Percentiles rank a stretch among this genome's conserved stretches.
Evolutionary conservation across 176 grass and related monocot genomes (phyloP).

Genomic region (Typha latifolia): DNA sequence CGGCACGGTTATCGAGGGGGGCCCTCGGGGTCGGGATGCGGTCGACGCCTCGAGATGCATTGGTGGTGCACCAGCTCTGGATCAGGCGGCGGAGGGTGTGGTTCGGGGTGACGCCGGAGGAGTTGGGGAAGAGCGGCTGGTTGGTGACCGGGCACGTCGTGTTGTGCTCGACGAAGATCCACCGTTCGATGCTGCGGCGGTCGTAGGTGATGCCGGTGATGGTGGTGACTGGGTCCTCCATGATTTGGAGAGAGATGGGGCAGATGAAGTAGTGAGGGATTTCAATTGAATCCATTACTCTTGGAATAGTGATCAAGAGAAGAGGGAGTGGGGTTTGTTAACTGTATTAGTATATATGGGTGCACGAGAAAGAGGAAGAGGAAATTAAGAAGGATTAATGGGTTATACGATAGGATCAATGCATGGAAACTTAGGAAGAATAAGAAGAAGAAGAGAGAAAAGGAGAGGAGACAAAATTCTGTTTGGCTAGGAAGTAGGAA

Average conservation of each 20-base stretch:
- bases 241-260: constrained; percentile 49
- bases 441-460: too few species aligned
- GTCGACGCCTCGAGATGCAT: neutral
- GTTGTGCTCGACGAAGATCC: constrained; percentile 41
- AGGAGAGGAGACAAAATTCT: too few species aligned
- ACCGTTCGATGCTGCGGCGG: constrained; percentile 47
- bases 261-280: constrained; percentile 38
- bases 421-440: too few species aligned
- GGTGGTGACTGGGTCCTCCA: constrained; percentile 52
- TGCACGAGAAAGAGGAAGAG: too few species aligned
- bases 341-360: too few species aligned
- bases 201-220: constrained; percentile 64
- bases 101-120: constrained; percentile 45
- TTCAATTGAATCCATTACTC: neutral
- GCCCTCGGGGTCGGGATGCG: too few species aligned
- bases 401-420: too few species aligned
- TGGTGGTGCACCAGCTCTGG: constrained; percentile 17
- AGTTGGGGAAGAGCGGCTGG: constrained; percentile 10
- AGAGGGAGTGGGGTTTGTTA: too few species aligned
- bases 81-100: constrained; percentile 55
- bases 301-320: too few species aligned
- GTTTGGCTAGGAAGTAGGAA: too few species aligned
- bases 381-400: too few species aligned
- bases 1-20: neutral
- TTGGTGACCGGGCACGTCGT: constrained; percentile 47